Evolutionary conservation across 1,139 yeast species (phyloP).

Genomic region (Sugiyamaella castrensis): DNA sequence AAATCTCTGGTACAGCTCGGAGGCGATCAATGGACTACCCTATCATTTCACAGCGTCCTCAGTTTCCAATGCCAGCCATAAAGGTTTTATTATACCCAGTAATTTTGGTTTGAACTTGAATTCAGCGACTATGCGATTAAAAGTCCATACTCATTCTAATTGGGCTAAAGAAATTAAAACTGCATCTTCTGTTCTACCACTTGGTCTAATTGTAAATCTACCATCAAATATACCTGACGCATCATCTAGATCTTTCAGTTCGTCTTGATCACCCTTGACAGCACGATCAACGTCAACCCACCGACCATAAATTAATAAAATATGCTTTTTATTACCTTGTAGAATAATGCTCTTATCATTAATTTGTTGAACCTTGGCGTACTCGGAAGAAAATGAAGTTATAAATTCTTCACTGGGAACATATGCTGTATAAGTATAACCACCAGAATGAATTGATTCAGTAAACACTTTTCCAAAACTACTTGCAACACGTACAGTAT

Average conservation of each 20-base stretch:
- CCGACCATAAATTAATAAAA: constrained; percentile 61
- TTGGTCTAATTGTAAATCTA: constrained; percentile 50
- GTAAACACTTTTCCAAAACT: constrained; percentile 66
- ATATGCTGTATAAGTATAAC: constrained; percentile 66
- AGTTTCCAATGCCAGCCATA: too few species aligned
- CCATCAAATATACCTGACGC: constrained; percentile 70
- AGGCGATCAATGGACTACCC: too few species aligned
- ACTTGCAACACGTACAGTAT: constrained; percentile 65
- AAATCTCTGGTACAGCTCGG: too few species aligned
- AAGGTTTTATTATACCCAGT: too few species aligned
- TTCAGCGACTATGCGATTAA: too few species aligned
- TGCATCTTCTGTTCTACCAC: constrained; percentile 69
- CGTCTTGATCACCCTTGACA: constrained; percentile 48
- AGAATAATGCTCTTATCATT: constrained; percentile 16
- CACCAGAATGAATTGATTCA: constrained; percentile 61
- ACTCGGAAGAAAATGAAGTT: constrained; percentile 11
- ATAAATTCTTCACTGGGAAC: constrained; percentile 59
- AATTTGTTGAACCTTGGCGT: constrained; percentile 7
- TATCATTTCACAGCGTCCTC: too few species aligned
- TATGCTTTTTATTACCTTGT: constrained; percentile 31
- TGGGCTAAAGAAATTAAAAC: constrained; percentile 52
- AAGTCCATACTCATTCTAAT: too few species aligned
- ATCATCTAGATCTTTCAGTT: constrained; percentile 52
- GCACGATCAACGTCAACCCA: constrained; percentile 55
- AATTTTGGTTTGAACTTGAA: too few species aligned